Percentiles rank a stretch among this genome's conserved stretches.
Conservation (phyloP, 495 filamentous ascomycete species). For the Penicillium argentinense region DNA sequence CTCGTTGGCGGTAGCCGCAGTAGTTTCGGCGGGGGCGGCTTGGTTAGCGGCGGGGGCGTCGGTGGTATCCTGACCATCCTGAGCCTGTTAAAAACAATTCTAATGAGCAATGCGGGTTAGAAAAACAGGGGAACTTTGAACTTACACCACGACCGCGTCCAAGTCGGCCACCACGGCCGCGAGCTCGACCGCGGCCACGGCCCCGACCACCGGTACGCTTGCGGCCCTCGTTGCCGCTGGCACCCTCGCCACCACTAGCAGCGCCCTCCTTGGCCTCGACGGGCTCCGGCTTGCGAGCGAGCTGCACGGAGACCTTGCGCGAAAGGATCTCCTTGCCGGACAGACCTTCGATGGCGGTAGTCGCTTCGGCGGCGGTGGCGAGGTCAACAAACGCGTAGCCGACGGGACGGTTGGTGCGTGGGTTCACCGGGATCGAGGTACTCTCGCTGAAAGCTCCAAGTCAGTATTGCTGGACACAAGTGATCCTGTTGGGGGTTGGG, state of each 20-base stretch:
- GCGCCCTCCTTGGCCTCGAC: conserved; percentile 75
- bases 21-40: conserved; percentile 57
- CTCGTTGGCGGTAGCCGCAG: no score
- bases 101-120: not conserved
- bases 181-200: conserved; percentile 73
- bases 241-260: conserved; percentile 64
- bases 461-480: conserved; percentile 12
- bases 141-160: conserved; percentile 71
- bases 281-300: conserved; percentile 94
- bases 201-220: conserved; percentile 76
- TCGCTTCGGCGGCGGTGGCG: conserved; percentile 87
- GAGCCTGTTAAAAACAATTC: conserved; percentile 16
- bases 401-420: conserved; percentile 95
- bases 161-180: conserved; percentile 61
- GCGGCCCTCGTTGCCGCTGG: conserved; percentile 70
- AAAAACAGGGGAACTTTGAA: conserved; percentile 17
- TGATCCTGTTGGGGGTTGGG: no score
- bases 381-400: conserved; percentile 99
- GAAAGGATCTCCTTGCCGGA: conserved; percentile 96
- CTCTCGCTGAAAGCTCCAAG: conserved; percentile 69
- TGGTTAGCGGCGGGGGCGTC: conserved; percentile 55
- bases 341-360: conserved; percentile 88
- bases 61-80: conserved; percentile 32
- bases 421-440: conserved; percentile 97
- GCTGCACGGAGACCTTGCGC: conserved; percentile 98